Base-by-base conservation (phyloP, 768 basidiomycete genomes). In the Mycena maculata region DNA sequence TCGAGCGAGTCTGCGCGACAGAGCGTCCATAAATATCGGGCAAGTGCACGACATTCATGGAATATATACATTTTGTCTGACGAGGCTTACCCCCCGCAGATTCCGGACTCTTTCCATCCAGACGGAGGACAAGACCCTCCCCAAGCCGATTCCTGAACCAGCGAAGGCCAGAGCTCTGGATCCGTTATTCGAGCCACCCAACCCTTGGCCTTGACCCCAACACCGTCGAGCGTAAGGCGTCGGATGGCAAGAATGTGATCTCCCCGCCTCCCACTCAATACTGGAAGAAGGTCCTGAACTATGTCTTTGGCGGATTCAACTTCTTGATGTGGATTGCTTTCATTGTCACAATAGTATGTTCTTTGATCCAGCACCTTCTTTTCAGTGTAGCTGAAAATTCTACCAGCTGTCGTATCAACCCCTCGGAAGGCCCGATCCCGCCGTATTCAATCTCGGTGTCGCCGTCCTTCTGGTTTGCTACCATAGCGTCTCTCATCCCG, bases 261-360 rank as follows among this genome's bases (percentile, higher is more conserved):
- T 83, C 81, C 23, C 82, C 85, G 0, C 85, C 85, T 3, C 82
- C 80, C 4, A 82, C 80, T 9, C 82, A 85, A 70, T 68, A 79
- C 69, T 85, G 76, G 80, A 79, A 82, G 72, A 88, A 87, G 78
- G 77, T 81, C 31, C 71, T 86, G 20, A 83, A 82, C 69, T 89
- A 87, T 57, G 64, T 88, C 52, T 85, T 89, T 49, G 86, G 87
- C 44, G 88, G 88, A 1, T 88, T 88, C 74, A 87, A 87, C 56
- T 82, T 82, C 58, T 75, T 89, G 18, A 84, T 89, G 76, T 83
- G 87, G 79, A 80, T 85, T 54, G 87, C 86, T 0, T 85, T 86
- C 66, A 77, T 89, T 59, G 80, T 85, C 59, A 83, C 82, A 0
- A 39, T 81, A 33, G 83, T 83, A 72, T 15, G 82, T 76, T 27